These are phyloP conservation scores for Singerocomus rubriflavus DNA, from an alignment of 1,284 basidiomycete genomes.

Conservation along the genomic window DNA sequence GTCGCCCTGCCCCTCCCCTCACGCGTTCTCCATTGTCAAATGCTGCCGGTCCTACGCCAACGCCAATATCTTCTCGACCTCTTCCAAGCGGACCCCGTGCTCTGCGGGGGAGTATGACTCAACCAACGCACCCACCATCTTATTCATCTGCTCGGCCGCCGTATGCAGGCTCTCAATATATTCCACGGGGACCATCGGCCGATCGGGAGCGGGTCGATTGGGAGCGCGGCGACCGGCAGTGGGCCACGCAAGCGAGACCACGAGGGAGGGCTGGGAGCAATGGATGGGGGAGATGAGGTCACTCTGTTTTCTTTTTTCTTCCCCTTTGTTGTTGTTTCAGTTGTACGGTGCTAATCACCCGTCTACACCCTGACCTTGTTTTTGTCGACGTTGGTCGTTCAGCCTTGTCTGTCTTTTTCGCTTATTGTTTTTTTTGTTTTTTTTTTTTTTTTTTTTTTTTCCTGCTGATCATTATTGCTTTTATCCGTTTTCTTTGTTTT, in stretches of 20 bases:
- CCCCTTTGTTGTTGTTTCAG: constrained; percentile 4
- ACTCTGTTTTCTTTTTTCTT: constrained; percentile 4
- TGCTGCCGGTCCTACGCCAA: constrained; percentile 22
- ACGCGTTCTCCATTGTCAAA: constrained; percentile 28
- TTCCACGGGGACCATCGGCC: constrained; percentile 44
- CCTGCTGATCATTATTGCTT: constrained; percentile 35
- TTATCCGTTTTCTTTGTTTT: constrained; percentile 11
- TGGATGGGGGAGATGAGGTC: constrained; percentile 31
- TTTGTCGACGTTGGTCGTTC: background rate
- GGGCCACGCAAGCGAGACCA: constrained; percentile 24
- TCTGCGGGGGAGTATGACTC: constrained; percentile 36
- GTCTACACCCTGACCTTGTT: constrained; percentile 1
- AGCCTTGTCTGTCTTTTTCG: background rate
- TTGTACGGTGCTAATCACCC: constrained; percentile 4
- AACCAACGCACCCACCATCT: constrained; percentile 22
- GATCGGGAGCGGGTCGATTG: constrained; percentile 41
- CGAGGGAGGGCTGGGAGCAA: constrained; percentile 32
- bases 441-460: background rate
- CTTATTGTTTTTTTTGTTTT: background rate
- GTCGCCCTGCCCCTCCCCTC: constrained; percentile 29
- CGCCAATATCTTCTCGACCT: constrained; percentile 32
- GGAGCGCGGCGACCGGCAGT: constrained; percentile 36
- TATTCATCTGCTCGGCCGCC: constrained; percentile 26
- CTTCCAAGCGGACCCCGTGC: constrained; percentile 55
- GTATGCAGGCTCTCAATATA: constrained; percentile 25